A percentile compares a stretch with the other conserved stretches of the same genome.
phyloP scores from a whole-genome alignment of 495 filamentous ascomycete genomes.

The Schizothecium vesticola region DNA sequence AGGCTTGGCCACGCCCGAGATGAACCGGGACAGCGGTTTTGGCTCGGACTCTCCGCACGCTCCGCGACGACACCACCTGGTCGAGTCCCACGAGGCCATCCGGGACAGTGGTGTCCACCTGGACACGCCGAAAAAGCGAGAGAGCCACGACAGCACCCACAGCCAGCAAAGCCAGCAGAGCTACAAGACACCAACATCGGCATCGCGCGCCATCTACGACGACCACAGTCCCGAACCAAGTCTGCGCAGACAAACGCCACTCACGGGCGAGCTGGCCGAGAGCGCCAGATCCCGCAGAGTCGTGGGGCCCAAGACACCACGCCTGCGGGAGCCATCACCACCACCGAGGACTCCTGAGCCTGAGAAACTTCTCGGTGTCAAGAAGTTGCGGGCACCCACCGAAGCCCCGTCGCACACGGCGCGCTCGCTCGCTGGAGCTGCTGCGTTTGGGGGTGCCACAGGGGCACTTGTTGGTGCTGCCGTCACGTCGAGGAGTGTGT shows the following conservation, averaged over 20 bases:
- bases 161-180: conserved; percentile 29
- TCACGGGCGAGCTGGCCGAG: conserved; percentile 10
- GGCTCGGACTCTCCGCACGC: conserved; percentile 37
- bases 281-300: not conserved
- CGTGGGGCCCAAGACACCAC: conserved; percentile 22
- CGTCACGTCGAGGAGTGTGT: conserved; percentile 14
- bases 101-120: conserved; percentile 52
- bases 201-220: not conserved
- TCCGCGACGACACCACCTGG: conserved; percentile 21
- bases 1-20: conserved; percentile 18
- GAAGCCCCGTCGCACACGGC: not conserved
- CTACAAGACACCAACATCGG: conserved; percentile 8
- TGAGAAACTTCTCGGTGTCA: conserved; percentile 22
- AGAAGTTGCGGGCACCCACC: conserved; percentile 11
- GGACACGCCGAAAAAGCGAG: conserved; percentile 15
- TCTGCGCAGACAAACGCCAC: conserved; percentile 15
- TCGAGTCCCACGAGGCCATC: conserved; percentile 19
- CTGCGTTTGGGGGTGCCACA: conserved; percentile 9
- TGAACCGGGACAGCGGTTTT: conserved; percentile 48
- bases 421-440: not conserved
- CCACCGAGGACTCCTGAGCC: conserved; percentile 30
- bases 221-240: not conserved
- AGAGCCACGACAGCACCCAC: conserved; percentile 13
- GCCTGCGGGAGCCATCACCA: conserved; percentile 27
- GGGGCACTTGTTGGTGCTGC: not conserved